Percentiles rank a stretch among this genome's conserved stretches.
These are phyloP conservation scores for Lentinula aciculospora DNA, from an alignment of 768 basidiomycete genomes.

Conservation along the genomic window DNA sequence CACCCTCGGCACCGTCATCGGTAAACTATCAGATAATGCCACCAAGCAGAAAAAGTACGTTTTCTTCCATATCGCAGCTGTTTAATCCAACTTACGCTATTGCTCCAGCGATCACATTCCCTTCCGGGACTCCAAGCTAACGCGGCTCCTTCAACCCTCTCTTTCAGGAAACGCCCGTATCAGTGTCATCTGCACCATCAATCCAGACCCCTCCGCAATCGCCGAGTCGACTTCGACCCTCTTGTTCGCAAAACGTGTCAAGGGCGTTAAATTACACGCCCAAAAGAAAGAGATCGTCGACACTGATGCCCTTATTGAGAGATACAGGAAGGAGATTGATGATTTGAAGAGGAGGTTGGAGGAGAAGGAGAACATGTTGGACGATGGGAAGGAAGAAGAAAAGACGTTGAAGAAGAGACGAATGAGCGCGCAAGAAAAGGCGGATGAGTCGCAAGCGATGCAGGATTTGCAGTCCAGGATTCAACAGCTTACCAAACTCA, in stretches of 20 bases:
- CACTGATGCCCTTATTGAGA: conserved; percentile 88
- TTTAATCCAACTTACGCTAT: background rate
- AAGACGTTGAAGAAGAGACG: conserved; percentile 32
- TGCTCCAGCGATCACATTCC: conserved; percentile 79
- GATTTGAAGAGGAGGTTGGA: conserved; percentile 71
- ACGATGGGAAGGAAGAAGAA: background rate
- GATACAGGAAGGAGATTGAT: conserved; percentile 93
- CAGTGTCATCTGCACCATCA: conserved; percentile 93
- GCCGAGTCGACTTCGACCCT: conserved; percentile 86
- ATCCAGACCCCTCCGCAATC: conserved; percentile 74
- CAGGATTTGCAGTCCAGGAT: conserved; percentile 76
- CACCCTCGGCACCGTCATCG: conserved; percentile 89
- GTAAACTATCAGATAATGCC: conserved; percentile 86
- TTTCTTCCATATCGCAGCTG: background rate
- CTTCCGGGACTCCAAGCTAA: conserved; percentile 93
- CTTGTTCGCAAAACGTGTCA: conserved; percentile 86
- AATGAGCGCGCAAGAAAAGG: conserved; percentile 48
- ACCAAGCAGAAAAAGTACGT: conserved; percentile 65
- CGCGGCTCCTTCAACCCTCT: conserved; percentile 90
- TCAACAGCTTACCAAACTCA: conserved; percentile 77
- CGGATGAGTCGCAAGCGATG: conserved; percentile 83
- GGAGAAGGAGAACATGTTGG: conserved; percentile 61
- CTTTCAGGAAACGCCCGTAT: conserved; percentile 94
- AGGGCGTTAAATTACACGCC: conserved; percentile 83
- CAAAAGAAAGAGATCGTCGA: conserved; percentile 93